Base-by-base conservation (phyloP, 1,139 yeast genomes). In the Meyerozyma smithsonii region DNA sequence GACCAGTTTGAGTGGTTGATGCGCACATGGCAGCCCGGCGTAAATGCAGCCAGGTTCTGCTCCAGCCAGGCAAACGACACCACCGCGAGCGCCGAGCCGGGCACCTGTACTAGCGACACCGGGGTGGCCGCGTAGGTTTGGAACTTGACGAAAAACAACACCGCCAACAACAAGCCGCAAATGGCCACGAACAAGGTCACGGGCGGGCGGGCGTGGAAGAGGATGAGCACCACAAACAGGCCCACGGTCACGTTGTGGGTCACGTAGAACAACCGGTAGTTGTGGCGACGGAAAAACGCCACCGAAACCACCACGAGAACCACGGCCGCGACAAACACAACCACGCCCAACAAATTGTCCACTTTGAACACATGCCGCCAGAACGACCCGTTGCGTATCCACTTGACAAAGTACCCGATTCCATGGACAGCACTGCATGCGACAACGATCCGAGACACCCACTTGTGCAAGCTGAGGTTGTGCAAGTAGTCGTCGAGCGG, bases 361-460 rank as follows among this genome's bases (percentile, higher is more conserved):
- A 66, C 38, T 38, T 61, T 59, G 38, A 73, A 61, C 7, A 75
- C 46, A 48, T 81, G 80, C 8, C 8, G 35, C 33, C 45, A 36
- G 1, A 74, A 39, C 1, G 61, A 49, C 2, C 66, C 66, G 11
- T 55, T 61, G 24, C 42, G 42, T 20, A 55, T 48, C 81, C 84
- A 83, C 46, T 64, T 65, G 19, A 58, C 54, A 3, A 72, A 41
- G 59, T 66, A 86, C n/a, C 79, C 81, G 23, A 69, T 43, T 0
- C 84, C 71, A 53, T 89, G 97, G 8, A 76, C 36, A 0, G 71
- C 36, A 0, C 78, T 76, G 32, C 77, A 61, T 0, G 72, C 47
- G 0, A 84, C 68, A 4, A 84, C 74, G 2, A 82, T 45, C 46
- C 97, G 64, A 1, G 94, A 81, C 0, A 84, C 58, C 96, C 96